phyloP scores from a whole-genome alignment of 805 yeast species.

The Myxozyma vanderwaltii region DNA sequence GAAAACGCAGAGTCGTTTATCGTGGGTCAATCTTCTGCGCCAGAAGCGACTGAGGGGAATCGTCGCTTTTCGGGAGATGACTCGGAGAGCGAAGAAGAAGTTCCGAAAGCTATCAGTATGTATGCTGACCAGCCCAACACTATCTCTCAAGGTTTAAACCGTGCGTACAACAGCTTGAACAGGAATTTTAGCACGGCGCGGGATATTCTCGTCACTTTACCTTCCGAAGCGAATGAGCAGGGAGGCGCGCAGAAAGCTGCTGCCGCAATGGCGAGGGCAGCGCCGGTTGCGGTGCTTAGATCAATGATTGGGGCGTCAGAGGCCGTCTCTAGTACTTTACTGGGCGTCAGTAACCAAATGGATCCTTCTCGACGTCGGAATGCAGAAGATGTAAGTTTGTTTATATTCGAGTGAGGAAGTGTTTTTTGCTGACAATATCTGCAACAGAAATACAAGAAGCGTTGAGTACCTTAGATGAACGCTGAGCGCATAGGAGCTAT shows the following conservation, averaged over 20 bases:
- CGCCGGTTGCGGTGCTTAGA: conserved; percentile 78
- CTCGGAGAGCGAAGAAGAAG: conserved; percentile 43
- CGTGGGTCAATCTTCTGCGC: conserved; percentile 54
- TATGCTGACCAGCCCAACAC: conserved; percentile 83
- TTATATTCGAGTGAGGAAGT: too few relatives aligned
- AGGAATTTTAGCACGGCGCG: conserved; percentile 66
- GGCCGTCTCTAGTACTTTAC: conserved; percentile 76
- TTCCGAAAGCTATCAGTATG: conserved; percentile 56
- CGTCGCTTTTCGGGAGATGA: conserved; percentile 30
- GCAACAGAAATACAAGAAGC: conserved; percentile 19
- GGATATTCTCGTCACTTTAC: conserved; percentile 61
- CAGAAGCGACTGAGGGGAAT: not conserved
- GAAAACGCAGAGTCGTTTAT: conserved; percentile 78
- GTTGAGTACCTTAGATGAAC: too few relatives aligned
- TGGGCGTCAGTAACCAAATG: conserved; percentile 80
- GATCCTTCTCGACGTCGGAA: conserved; percentile 64
- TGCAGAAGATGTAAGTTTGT: conserved; percentile 54
- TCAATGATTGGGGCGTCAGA: conserved; percentile 94
- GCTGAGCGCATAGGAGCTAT: too few relatives aligned
- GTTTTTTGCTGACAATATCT: too few relatives aligned
- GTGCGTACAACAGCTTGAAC: conserved; percentile 75
- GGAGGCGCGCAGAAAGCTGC: conserved; percentile 69
- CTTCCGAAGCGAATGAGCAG: conserved; percentile 62
- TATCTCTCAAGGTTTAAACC: conserved; percentile 67
- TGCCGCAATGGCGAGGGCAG: conserved; percentile 65